A percentile compares a stretch with the other conserved stretches of the same genome.
Evolutionary conservation across 202 grass and related monocot genomes (phyloP).

Genomic region (Brachypodium distachyon): DNA sequence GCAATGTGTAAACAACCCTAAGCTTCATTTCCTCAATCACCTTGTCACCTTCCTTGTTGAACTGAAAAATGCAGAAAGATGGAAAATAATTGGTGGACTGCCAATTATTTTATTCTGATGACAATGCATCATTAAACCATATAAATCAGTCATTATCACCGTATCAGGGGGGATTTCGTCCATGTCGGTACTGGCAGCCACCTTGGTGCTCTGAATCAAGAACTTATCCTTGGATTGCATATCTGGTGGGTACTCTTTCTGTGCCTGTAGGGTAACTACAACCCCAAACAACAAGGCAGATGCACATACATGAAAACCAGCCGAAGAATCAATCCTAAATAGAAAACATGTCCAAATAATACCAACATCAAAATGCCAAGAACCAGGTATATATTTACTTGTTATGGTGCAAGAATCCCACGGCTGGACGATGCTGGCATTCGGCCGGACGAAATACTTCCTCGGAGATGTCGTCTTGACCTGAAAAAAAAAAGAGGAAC

Average conservation of each 20-base stretch:
- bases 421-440: constrained; percentile 77
- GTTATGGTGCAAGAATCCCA: constrained; percentile 97
- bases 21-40: constrained; percentile 95
- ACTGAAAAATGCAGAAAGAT: constrained; percentile 37
- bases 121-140: neutral
- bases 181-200: constrained; percentile 61
- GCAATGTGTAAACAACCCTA: constrained; percentile 66
- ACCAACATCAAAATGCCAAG: neutral
- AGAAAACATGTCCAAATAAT: neutral
- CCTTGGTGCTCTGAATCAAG: constrained; percentile 93
- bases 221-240: constrained; percentile 98
- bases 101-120: neutral
- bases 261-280: constrained; percentile 84
- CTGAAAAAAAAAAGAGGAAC: constrained; percentile 29
- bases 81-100: neutral
- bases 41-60: constrained; percentile 84
- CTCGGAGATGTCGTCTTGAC: constrained; percentile 97
- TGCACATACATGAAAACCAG: constrained; percentile 11
- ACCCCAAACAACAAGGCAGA: constrained; percentile 9
- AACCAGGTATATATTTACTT: constrained; percentile 30
- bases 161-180: constrained; percentile 89
- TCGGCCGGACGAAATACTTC: constrained; percentile 98
- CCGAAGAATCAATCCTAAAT: neutral
- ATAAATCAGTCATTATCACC: constrained; percentile 20
- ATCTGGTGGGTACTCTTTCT: constrained; percentile 73